phyloP scores from a whole-genome alignment of 192 early-diverging fungal species.

The Coemansia sp. region DNA sequence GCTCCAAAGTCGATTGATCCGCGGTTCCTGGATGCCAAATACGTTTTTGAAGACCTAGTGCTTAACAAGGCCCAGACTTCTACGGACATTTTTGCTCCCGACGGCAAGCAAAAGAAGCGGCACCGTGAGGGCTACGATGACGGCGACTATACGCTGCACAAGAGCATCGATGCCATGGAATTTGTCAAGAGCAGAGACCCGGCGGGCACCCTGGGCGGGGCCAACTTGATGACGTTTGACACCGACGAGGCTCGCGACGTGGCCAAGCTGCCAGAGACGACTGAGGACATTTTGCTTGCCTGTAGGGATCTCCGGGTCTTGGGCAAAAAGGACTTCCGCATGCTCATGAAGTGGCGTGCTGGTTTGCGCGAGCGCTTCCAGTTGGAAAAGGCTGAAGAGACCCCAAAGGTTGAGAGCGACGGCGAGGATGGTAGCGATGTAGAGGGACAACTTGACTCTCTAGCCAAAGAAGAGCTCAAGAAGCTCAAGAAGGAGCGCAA shows the following conservation, averaged over 20 bases:
- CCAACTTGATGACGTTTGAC: conserved; percentile 76
- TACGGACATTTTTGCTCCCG: conserved; percentile 88
- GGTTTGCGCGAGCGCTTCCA: conserved; percentile 64
- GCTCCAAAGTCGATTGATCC: conserved; percentile 97
- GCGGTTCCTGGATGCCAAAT: conserved; percentile 87
- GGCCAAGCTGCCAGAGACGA: conserved; percentile 67
- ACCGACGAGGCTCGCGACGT: conserved; percentile 66
- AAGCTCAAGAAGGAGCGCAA: conserved; percentile 61
- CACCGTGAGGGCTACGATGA: conserved; percentile 98
- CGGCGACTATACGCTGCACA: conserved; percentile 89
- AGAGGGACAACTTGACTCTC: conserved; percentile 53
- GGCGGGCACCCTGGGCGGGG: conserved; percentile 72
- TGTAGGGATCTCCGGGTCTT: conserved; percentile 91
- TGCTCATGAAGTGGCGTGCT: conserved; percentile 87
- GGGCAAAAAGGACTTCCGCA: conserved; percentile 93
- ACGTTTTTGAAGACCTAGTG: conserved; percentile 93
- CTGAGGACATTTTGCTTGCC: conserved; percentile 76
- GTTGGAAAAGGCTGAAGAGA: conserved; percentile 51
- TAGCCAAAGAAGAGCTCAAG: conserved; percentile 53
- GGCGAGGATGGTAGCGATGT: conserved; percentile 50
- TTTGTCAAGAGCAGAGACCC: conserved; percentile 83
- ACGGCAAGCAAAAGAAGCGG: conserved; percentile 77
- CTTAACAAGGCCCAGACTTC: conserved; percentile 55
- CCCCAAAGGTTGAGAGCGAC: conserved; percentile 47
- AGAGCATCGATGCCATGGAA: conserved; percentile 71